Evolutionary conservation across 805 yeast species (phyloP), one percentile per base, ranked within the genome.

Genomic region (Hanseniaspora jakobsenii): DNA sequence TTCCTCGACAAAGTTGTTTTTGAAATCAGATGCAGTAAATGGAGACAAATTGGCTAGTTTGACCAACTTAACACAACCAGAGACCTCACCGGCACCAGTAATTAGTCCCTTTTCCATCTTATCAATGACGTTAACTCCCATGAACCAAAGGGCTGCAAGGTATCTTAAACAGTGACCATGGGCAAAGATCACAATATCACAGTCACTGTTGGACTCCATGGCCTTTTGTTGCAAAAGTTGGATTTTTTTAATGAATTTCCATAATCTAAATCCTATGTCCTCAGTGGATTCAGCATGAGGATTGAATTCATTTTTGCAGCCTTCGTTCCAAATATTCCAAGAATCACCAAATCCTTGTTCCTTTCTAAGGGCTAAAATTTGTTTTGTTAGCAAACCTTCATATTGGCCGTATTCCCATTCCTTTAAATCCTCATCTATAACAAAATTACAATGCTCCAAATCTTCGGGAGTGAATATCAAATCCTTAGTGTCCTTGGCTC

Each of bases 401-500:
- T 89, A 89, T 56, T 83, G 91, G 52, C 97, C 97, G 55, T 89
- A 89, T 52, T 84, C 93, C 96, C 96, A 89, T 63, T 89, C 97
- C 53, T 91, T 72, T 39, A 86, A 62, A 54, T 84, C 86, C 38
- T 81, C 75, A 50, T 77, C 79, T 16, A 69, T 69, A 47, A 66
- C 62, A 35, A 70, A 54, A 7, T 69, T 64, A 38, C 78, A 68
- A 6, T 60, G 50, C 8, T 66, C 50, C 48, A 63, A 67, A 14
- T 66, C 62, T 21, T 65, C 66, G 12, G 64, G 68, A 19, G 68
- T 66, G 40, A 45, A 45, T 14, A 86, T 65, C 48, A 86, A 66
- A 14, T 78, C 71, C 41, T 75, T 73, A 0, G 97, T 87, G 51
- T 77, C 77, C 43, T 69, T 67, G 2, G 96, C 95, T 51, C 97